Evolutionary conservation across 345 rosid species (phyloP).

Genomic region (Citrus maxima): DNA sequence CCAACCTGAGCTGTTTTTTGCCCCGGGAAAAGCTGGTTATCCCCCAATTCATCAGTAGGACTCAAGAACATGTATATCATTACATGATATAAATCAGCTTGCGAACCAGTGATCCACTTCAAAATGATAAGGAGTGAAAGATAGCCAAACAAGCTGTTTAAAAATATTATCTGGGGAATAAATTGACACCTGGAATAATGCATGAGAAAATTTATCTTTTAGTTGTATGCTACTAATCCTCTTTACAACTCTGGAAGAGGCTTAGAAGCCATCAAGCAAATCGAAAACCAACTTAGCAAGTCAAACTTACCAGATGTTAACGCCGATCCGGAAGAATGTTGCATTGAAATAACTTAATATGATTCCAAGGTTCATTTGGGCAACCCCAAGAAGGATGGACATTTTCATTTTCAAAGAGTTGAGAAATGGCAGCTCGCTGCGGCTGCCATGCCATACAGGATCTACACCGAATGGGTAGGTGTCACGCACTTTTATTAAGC

Average conservation of each 20-base stretch:
- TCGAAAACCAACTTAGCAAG: conserved; percentile 5
- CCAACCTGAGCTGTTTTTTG: conserved; percentile 77
- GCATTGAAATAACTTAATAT: conserved; percentile 90
- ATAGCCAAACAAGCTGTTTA: conserved; percentile 92
- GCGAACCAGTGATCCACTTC: conserved; percentile 92
- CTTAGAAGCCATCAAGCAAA: conserved; percentile 7
- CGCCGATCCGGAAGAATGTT: conserved; percentile 48
- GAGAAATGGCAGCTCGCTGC: conserved; percentile 88
- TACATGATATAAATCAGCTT: conserved; percentile 88
- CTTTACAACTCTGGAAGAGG: conserved; percentile 5
- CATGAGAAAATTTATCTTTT: background rate
- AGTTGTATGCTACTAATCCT: background rate
- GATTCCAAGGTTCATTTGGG: conserved; percentile 98
- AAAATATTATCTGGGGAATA: conserved; percentile 88
- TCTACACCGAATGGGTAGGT: conserved; percentile 95
- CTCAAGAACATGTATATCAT: conserved; percentile 98
- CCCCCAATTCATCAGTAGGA: conserved; percentile 89
- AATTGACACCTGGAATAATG: conserved; percentile 80
- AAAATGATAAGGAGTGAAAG: conserved; percentile 74
- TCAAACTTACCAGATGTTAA: conserved; percentile 69
- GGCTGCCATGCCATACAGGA: conserved; percentile 92
- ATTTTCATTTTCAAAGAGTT: conserved; percentile 98
- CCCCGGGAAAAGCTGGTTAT: conserved; percentile 78
- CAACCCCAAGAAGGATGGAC: conserved; percentile 95
- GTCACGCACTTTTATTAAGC: conserved; percentile 73